phyloP scores from a whole-genome alignment of 2,329 filamentous ascomycete genomes.

The Ophiostoma novo-ulmi region DNA sequence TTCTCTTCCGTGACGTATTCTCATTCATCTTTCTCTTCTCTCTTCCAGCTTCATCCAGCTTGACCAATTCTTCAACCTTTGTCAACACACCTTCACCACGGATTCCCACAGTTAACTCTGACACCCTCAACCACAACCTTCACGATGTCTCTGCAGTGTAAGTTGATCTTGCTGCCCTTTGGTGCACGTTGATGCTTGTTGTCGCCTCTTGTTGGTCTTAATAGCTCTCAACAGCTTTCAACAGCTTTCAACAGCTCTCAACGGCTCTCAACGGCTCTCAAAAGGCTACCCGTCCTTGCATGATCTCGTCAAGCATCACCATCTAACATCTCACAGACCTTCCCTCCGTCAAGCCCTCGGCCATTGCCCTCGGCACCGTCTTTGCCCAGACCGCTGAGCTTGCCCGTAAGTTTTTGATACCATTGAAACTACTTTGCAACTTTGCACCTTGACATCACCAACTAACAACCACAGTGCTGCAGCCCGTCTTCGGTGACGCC shows the following conservation, averaged over 20 bases:
- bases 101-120: background rate
- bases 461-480: slow-evolving; percentile 53
- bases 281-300: too few species aligned
- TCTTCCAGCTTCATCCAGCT: background rate
- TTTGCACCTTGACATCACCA: too few species aligned
- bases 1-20: slow-evolving; percentile 15
- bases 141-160: slow-evolving; percentile 58
- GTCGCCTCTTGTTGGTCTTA: too few species aligned
- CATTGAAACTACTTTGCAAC: too few species aligned
- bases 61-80: background rate
- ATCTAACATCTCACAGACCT: slow-evolving; percentile 43
- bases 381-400: slow-evolving; percentile 93
- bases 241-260: too few species aligned
- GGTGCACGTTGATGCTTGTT: too few species aligned
- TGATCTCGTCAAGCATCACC: background rate
- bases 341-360: slow-evolving; percentile 87
- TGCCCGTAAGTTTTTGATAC: slow-evolving; percentile 43
- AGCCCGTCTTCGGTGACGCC: slow-evolving; percentile 86
- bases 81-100: slow-evolving; percentile 1
- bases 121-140: slow-evolving; percentile 12
- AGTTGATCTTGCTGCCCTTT: slow-evolving; percentile 31
- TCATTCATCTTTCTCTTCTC: background rate
- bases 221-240: too few species aligned
- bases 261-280: too few species aligned
- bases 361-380: slow-evolving; percentile 89